phyloP scores from a whole-genome alignment of 768 basidiomycete species.

The Kwoniella sp. region DNA sequence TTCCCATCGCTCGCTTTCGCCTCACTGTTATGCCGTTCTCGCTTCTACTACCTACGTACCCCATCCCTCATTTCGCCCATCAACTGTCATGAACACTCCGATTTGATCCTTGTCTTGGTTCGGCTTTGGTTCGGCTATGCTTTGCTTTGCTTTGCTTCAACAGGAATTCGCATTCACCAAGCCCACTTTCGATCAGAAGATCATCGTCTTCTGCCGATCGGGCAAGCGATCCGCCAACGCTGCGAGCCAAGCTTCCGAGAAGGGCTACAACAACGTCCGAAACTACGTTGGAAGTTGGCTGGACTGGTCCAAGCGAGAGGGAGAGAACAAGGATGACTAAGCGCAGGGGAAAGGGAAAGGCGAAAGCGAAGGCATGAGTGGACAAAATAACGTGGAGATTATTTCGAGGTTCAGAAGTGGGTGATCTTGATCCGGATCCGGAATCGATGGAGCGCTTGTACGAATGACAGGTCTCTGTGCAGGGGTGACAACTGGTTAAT shows the following conservation, averaged over 20 bases:
- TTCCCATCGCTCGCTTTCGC: too few relatives aligned
- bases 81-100: too few relatives aligned
- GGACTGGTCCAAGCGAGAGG: slow-evolving; percentile 69
- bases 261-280: slow-evolving; percentile 71
- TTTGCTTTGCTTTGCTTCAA: slow-evolving; percentile 58
- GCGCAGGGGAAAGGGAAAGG: too few relatives aligned
- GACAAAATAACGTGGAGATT: too few relatives aligned
- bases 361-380: too few relatives aligned
- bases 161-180: slow-evolving; percentile 56
- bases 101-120: slow-evolving; percentile 9
- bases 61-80: not conserved
- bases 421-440: too few relatives aligned
- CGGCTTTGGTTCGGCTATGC: slow-evolving; percentile 56
- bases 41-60: too few relatives aligned
- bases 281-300: slow-evolving; percentile 89
- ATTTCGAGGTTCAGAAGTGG: too few relatives aligned
- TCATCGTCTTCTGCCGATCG: slow-evolving; percentile 88
- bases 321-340: slow-evolving; percentile 36
- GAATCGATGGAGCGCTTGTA: too few relatives aligned
- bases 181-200: slow-evolving; percentile 62
- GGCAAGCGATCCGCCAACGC: slow-evolving; percentile 81
- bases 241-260: slow-evolving; percentile 74
- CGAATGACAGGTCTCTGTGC: too few relatives aligned
- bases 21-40: too few relatives aligned
- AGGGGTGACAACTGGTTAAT: too few relatives aligned